Percentiles rank a stretch among this genome's conserved stretches.
These are phyloP conservation scores for Microstroma glucosiphilum DNA, from an alignment of 1,284 basidiomycete genomes.

Conservation along the genomic window DNA sequence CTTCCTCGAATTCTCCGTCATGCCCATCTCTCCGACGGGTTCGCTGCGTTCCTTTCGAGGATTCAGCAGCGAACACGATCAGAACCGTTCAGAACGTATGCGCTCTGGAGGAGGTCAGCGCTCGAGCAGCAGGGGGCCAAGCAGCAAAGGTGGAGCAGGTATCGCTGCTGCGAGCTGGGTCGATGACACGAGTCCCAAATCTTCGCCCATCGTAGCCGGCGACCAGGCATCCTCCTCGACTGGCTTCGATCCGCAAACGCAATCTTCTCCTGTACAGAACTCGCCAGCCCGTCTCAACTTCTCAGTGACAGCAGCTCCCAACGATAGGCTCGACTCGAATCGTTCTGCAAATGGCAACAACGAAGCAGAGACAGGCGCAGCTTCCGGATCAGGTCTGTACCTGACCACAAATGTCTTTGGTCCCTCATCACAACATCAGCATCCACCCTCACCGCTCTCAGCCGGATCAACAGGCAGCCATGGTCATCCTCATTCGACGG, in stretches of 20 bases:
- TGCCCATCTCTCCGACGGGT: conserved; percentile 6
- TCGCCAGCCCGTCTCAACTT: neutral
- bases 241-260: neutral
- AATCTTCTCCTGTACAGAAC: neutral
- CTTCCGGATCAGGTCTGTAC: neutral
- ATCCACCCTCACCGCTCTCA: neutral
- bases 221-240: neutral
- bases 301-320: neutral
- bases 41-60: conserved; percentile 6
- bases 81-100: neutral
- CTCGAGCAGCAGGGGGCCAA: neutral
- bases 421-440: neutral
- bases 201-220: neutral
- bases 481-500: neutral
- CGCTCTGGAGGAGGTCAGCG: too few species aligned
- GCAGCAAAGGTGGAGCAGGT: neutral
- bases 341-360: too few species aligned
- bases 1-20: neutral
- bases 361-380: neutral
- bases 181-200: neutral
- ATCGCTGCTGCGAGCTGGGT: neutral
- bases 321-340: neutral
- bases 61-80: neutral
- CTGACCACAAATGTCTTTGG: neutral
- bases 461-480: conserved; percentile 4